Percentiles rank a stretch among this genome's conserved stretches.
phyloP scores from a whole-genome alignment of 768 basidiomycete species.

The Mycena olivaceomarginata region DNA sequence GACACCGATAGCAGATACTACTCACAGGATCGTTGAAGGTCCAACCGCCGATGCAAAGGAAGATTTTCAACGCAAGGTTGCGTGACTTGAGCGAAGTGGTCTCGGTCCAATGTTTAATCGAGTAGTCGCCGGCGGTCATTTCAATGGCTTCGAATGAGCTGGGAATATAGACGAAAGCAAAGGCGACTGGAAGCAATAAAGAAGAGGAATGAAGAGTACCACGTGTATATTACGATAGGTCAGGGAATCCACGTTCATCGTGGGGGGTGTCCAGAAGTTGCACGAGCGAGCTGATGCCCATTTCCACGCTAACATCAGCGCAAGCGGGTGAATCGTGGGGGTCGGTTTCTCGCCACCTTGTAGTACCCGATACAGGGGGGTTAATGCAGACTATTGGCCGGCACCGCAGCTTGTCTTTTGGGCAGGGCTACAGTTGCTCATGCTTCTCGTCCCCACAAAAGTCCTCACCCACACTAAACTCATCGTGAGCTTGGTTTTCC shows the following conservation, averaged over 20 bases:
- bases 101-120: constrained; percentile 43
- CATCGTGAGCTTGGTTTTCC: not conserved
- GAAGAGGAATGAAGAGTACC: not conserved
- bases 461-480: constrained; percentile 30
- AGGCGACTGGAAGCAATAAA: constrained; percentile 42
- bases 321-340: not conserved
- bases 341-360: constrained; percentile 26
- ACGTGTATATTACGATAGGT: constrained; percentile 41
- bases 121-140: constrained; percentile 48
- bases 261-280: constrained; percentile 46
- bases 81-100: constrained; percentile 50
- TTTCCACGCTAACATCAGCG: not conserved
- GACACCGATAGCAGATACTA: not conserved
- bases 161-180: constrained; percentile 50
- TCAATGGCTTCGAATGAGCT: constrained; percentile 45
- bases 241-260: constrained; percentile 47
- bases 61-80: constrained; percentile 48
- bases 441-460: constrained; percentile 17
- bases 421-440: constrained; percentile 28
- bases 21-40: constrained; percentile 48
- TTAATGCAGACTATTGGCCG: constrained; percentile 46
- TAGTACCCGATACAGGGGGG: constrained; percentile 52
- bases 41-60: constrained; percentile 53
- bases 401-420: constrained; percentile 33
- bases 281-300: constrained; percentile 38